Conservation (phyloP, 2,329 filamentous ascomycete genomes). For the Alternaria novae-zelandiae region DNA sequence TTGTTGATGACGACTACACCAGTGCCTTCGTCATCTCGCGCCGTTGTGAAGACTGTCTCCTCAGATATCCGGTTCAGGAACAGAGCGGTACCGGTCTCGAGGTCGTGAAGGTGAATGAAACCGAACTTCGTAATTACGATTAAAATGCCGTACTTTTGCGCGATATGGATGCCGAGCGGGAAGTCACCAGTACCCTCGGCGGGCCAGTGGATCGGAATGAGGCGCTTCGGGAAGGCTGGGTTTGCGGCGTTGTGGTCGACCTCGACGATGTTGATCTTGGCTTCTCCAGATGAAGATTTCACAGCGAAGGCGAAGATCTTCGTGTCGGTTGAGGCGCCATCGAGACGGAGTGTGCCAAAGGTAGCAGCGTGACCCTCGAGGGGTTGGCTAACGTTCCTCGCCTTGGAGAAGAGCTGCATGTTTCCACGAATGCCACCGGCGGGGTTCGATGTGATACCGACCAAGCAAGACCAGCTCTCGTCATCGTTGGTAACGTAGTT, state of each 20-base stretch:
- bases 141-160: conserved; percentile 93
- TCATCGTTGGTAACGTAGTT: conserved; percentile 97
- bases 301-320: conserved; percentile 98
- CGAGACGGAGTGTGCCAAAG: conserved; percentile 87
- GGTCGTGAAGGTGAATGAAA: conserved; percentile 97
- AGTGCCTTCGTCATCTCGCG: conserved; percentile 79
- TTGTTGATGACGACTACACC: conserved; percentile 96
- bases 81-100: conserved; percentile 93
- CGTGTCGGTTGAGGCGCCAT: conserved; percentile 87
- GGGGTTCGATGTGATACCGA: conserved; percentile 93
- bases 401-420: conserved; percentile 96
- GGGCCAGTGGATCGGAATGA: conserved; percentile 97
- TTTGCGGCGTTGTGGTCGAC: conserved; percentile 93
- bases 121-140: conserved; percentile 99
- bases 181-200: conserved; percentile 96
- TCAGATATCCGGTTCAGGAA: conserved; percentile 99
- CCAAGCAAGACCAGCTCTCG: conserved; percentile 97
- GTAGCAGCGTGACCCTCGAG: conserved; percentile 97
- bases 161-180: conserved; percentile 96
- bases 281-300: conserved; percentile 78
- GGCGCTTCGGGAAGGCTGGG: conserved; percentile 90
- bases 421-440: conserved; percentile 92
- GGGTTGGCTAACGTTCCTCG: conserved; percentile 94
- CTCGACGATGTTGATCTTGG: conserved; percentile 97
- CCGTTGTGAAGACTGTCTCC: conserved; percentile 97